Percentiles rank a stretch among this genome's conserved stretches.
These are phyloP conservation scores for Hymenotorrendiella dingleyae DNA, from an alignment of 2,329 filamentous ascomycete species.

Conservation along the genomic window DNA sequence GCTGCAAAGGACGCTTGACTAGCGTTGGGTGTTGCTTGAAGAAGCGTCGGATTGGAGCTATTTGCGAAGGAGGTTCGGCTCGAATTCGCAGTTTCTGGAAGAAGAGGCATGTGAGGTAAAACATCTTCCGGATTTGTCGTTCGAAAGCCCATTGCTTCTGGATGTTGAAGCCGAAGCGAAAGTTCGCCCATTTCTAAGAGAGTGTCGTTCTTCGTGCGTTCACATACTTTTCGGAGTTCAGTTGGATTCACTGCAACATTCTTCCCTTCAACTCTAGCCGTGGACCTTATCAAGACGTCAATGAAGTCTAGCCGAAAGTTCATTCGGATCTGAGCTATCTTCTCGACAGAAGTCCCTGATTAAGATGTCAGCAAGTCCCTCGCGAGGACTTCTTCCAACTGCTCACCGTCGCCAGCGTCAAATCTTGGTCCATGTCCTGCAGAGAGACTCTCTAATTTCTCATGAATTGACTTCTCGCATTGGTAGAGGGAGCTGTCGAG, in stretches of 20 bases:
- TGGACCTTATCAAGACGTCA: conserved; percentile 9
- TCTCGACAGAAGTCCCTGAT: conserved; percentile 8
- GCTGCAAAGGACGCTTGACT: too few species aligned
- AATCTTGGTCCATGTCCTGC: conserved; percentile 12
- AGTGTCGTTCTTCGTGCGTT: conserved; percentile 14
- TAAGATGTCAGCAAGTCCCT: conserved; percentile 8
- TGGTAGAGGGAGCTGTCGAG: conserved; percentile 8
- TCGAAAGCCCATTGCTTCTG: neutral
- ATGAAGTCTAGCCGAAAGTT: conserved; percentile 11
- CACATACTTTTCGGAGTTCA: conserved; percentile 7
- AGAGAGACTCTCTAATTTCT: conserved; percentile 4
- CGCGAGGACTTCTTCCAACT: neutral
- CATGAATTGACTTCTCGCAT: conserved; percentile 8
- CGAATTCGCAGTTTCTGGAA: conserved; percentile 4
- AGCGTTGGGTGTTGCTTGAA: too few species aligned
- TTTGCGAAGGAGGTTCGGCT: too few species aligned
- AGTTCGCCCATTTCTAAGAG: conserved; percentile 13
- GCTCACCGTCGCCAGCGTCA: conserved; percentile 14
- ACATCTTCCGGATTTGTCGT: conserved; percentile 11
- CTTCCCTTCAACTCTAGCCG: conserved; percentile 6
- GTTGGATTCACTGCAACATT: conserved; percentile 7
- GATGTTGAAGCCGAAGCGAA: conserved; percentile 4
- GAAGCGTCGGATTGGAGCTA: too few species aligned
- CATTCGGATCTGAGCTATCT: conserved; percentile 11
- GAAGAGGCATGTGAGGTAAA: conserved; percentile 15